Evolutionary conservation across 2,329 filamentous ascomycete species (phyloP).

Genomic region (Talaromyces atroroseus): DNA sequence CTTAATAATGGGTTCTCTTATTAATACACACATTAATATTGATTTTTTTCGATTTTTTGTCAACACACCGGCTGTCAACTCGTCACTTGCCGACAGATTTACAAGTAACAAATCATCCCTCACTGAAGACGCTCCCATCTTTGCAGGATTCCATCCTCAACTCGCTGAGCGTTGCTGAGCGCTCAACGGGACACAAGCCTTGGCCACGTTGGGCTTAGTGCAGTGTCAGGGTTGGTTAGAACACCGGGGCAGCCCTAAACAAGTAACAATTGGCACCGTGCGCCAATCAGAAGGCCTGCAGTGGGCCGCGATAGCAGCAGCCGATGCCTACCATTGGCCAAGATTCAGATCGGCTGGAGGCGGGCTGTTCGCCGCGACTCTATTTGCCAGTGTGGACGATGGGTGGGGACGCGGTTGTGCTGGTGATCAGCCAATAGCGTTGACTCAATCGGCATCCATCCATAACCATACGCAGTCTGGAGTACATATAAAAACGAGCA

Average conservation of each 20-base stretch:
- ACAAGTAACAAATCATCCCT: neutral
- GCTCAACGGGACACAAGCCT: neutral
- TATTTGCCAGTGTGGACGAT: neutral
- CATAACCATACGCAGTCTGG: neutral
- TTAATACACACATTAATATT: too few relatives aligned
- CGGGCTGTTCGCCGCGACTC: neutral
- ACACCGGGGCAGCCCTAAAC: neutral
- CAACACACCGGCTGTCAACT: too few relatives aligned
- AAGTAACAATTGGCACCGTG: neutral
- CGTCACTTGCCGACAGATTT: too few relatives aligned
- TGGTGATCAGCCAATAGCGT: neutral
- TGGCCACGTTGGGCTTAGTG: neutral
- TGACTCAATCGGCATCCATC: neutral
- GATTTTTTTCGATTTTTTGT: too few relatives aligned
- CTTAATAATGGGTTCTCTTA: neutral
- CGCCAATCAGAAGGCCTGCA: neutral
- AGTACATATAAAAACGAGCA: neutral
- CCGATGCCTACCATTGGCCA: neutral
- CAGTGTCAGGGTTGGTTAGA: neutral
- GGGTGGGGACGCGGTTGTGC: neutral
- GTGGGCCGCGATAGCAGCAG: neutral
- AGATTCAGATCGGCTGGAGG: constrained; percentile 10
- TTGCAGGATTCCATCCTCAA: neutral
- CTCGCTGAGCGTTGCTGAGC: too few relatives aligned
- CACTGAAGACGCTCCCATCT: neutral